Base-by-base conservation (phyloP, 768 basidiomycete genomes). In the Cubamyces sp. region DNA sequence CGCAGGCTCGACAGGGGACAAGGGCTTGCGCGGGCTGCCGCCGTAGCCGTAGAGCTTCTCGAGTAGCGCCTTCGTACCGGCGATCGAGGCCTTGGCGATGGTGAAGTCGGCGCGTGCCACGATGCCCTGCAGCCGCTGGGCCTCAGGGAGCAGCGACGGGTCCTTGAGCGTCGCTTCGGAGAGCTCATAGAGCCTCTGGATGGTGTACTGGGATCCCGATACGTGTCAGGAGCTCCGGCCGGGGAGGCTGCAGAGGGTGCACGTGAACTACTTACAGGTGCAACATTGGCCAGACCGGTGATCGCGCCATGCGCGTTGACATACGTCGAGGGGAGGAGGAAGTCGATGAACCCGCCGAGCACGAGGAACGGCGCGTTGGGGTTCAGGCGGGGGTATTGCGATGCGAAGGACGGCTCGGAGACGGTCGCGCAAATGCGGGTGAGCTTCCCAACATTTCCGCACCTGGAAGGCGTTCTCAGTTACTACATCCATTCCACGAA, bases 371-470 rank as follows among this genome's bases (percentile, higher is more conserved):
- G 87, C 0, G 84, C 83, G 28, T 80, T 74, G 21, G 78, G 70
- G 69, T 85, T 84, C 76, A 84, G 87, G 71, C 92, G 87, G 46
- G 93, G 91, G 74, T 88, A 78, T 37, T 75, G 69, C 28, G 80
- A 71, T 18, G 75, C 64, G 75, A 94, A 94, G 5, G 77, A 72
- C 7, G 83, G 72, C 37, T 77, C 76, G 15, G 89, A 82, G 7
- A 91, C 84, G 11, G 81, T 77, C 46, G 87, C 87, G 51, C 88
- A 86, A 65, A 96, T 90, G 67, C 94, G 84, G 28, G 92, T 91
- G 67, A 96, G 81, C 75, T 96, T 96, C 51, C 94, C 95, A 64
- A 97, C 92, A 69, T 91, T 92, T 28, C 91, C 94, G 69, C 95
- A 96, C 45, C 91, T 93, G 67, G 48, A 58, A 62, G 19, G 21